A percentile compares a stretch with the other conserved stretches of the same genome.
These are phyloP conservation scores for Cynara cardunculus DNA, from an alignment of 129 eudicot species.

Conservation along the genomic window DNA sequence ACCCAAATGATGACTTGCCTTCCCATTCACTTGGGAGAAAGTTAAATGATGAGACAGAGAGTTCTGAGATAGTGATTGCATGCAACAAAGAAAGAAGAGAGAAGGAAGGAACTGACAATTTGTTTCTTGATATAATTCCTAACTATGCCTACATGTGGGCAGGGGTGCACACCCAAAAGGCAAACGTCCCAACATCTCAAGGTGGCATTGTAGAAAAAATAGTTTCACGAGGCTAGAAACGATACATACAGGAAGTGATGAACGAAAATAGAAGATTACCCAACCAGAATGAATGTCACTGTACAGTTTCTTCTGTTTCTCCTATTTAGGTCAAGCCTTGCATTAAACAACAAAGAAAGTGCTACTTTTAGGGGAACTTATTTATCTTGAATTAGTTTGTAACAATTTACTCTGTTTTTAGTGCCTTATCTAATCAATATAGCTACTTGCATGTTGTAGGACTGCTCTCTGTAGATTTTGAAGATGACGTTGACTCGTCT, in stretches of 20 bases:
- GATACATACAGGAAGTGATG: not conserved
- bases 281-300: not conserved
- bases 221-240: not conserved
- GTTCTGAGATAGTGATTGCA: not conserved
- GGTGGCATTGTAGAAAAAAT: not conserved
- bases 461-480: constrained; percentile 59
- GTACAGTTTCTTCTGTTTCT: not conserved
- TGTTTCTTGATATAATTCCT: not conserved
- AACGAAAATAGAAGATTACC: not conserved
- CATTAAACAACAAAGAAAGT: not conserved
- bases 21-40: not conserved
- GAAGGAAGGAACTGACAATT: not conserved
- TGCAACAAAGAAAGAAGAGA: not conserved
- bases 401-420: constrained; percentile 1
- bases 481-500: constrained; percentile 58
- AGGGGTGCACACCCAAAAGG: not conserved
- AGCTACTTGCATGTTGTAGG: constrained; percentile 44
- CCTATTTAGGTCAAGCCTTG: not conserved
- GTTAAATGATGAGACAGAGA: not conserved
- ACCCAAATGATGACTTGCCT: not conserved
- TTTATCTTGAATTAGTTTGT: not conserved
- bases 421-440: constrained; percentile 11
- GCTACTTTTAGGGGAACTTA: not conserved
- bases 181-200: not conserved
- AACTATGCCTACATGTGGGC: not conserved